Evolutionary conservation across 495 filamentous ascomycete species (phyloP), one percentile per base, ranked within the genome.

Genomic region (Aspergillus nanangensis): DNA sequence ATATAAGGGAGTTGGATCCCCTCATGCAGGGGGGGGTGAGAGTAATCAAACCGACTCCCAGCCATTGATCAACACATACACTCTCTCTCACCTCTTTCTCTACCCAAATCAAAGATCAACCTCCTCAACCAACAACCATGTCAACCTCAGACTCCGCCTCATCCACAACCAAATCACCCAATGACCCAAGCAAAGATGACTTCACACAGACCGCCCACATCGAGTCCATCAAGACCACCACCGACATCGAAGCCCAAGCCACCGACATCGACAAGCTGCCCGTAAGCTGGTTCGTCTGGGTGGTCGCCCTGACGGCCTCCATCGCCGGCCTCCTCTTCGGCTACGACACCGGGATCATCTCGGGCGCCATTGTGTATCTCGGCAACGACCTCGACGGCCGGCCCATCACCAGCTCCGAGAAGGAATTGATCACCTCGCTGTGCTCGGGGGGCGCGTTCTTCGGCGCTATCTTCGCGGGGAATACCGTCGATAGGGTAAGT

Each of bases 291-390:
- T 68, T 50, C 34, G 58, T 62, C 5, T 71, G 66, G 66, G 54
- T 70, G 13, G 60, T 70, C 17, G 50, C 63, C 14, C 52, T 62
- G 20, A 65, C 65, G 8, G 67, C 65, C 25, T 57, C 57, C 2
- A 60, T 70, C 41, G 66, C 57, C 5, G 67, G 69, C 0, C 48
- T 70, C 21, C 61, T 72, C 8, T 72, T 70, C 38, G 65, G 71
- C 13, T 76, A 74, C 40, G 71, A 76, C 41, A 75, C 72, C 22
- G 71, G 70, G 25, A 67, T 73, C 56, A 76, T 75, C 48, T 69
- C 65, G 11, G 70, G 67, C 1, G 67, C 74, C 10, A 54, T 76
- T 5, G 67, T 75, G 20, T 67, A 69, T 34, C 47, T 74, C 36
- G 51, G 57, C 17, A 53, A 44, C 13, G 57, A 58, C 17, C 60